Base-by-base conservation (phyloP, 2,329 filamentous ascomycete genomes). In the Ampelomyces quisqualis region DNA sequence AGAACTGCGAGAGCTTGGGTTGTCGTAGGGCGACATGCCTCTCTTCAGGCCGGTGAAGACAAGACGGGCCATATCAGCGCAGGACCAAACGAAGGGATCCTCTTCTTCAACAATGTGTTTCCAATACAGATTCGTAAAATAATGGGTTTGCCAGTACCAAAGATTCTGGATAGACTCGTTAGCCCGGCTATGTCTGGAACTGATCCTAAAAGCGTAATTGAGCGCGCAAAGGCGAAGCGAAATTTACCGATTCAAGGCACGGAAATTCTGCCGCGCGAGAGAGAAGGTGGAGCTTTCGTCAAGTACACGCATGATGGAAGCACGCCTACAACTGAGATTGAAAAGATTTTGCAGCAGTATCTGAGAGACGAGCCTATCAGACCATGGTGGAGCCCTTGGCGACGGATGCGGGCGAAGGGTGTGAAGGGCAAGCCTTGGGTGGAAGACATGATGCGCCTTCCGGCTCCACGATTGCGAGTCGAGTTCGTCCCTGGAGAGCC, bases 21-120 rank as follows among this genome's bases (percentile, higher is more conserved):
- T 14, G 31, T 37, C 3, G 13, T 45, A n/a, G 45, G 31, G 14
- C 62, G 67, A 18, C 58, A 49, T 48, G 53, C 57, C 9, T 67
- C 69, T 6, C 45, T 70, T 2, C 70, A 75, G 43, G 69, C 76
- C 8, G 80, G 78, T 36, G 80, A 81, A 51, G 77, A 86, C 56
- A 82, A 86, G 49, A 81, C 81, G 7, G 91, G 93, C 0, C 90
- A 96, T 58, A 95, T 97, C 53, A 74, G 78, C n/a, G 78, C 86
- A 8, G 77, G 75, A 2, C 72, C 84, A 1, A 86, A 90, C 55
- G 88, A 97, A 71, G 84, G 85, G 0, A 83, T 97, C 31, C 69
- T 96, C 5, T 98, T 94, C 72, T 84, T 97, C 60, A 90, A 95
- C 64, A 95, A 93, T 69, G 78, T 97, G 34, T 94, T 94, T 47